Conservation (phyloP, 345 rosid genomes). For the Zanthoxylum bungeanum region DNA sequence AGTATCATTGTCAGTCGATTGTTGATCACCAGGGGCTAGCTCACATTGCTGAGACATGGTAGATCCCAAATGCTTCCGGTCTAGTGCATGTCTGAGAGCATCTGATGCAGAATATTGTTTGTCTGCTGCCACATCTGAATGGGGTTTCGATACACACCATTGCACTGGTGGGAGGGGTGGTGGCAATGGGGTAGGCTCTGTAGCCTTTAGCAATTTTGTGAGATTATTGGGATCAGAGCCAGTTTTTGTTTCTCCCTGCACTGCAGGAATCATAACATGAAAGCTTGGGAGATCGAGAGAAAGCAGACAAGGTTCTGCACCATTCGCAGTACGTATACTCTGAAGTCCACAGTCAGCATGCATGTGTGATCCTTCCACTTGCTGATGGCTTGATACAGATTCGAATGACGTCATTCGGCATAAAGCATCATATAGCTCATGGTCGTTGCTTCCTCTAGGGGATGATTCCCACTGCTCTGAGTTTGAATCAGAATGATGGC, state of each 20-base stretch:
- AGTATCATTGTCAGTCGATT: conserved; percentile 26
- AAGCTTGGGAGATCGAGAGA: conserved; percentile 57
- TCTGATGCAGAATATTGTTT: conserved; percentile 34
- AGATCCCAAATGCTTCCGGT: conserved; percentile 29
- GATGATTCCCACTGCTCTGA: conserved; percentile 90
- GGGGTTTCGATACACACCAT: conserved; percentile 52
- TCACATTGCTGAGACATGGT: conserved; percentile 31
- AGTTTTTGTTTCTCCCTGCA: conserved; percentile 21
- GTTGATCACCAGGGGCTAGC: conserved; percentile 34
- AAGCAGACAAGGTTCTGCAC: conserved; percentile 34
- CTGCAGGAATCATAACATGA: conserved; percentile 37
- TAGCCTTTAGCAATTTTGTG: conserved; percentile 28
- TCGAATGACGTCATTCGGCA: conserved; percentile 34
- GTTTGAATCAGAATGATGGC: conserved; percentile 59
- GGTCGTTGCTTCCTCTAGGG: conserved; percentile 44
- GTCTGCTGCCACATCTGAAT: conserved; percentile 30
- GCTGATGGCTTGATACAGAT: conserved; percentile 37
- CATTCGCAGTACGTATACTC: conserved; percentile 25
- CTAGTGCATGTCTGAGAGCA: conserved; percentile 28
- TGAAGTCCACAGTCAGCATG: conserved; percentile 15
- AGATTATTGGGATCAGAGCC: conserved; percentile 18
- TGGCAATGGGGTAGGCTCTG: conserved; percentile 44
- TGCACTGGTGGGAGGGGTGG: conserved; percentile 82
- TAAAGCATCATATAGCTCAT: conserved; percentile 42
- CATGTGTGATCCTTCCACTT: conserved; percentile 22